Conservation (phyloP, 1,284 basidiomycete genomes). For the Leccinum cinnamomeum region DNA sequence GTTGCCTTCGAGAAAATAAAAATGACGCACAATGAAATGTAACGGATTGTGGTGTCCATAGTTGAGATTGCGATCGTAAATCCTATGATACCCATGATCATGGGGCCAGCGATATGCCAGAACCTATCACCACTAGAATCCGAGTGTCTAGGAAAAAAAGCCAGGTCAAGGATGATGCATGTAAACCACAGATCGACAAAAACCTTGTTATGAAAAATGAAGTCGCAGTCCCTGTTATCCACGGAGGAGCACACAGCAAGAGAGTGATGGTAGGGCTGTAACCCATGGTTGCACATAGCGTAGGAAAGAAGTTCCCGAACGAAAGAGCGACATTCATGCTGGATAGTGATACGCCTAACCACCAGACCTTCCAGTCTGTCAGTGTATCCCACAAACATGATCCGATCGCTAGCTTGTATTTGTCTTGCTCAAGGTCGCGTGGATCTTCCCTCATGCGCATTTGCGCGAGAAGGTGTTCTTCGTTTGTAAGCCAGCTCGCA, state of each 20-base stretch:
- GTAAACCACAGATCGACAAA: slow-evolving; percentile 1
- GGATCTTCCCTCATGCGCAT: slow-evolving; percentile 59
- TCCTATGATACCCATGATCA: slow-evolving; percentile 41
- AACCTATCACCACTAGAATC: slow-evolving; percentile 51
- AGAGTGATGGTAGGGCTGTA: slow-evolving; percentile 43
- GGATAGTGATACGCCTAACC: slow-evolving; percentile 47
- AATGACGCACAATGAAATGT: slow-evolving; percentile 45
- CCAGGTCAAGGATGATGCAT: neutral
- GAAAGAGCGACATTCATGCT: slow-evolving; percentile 49
- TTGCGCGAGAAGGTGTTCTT: slow-evolving; percentile 55
- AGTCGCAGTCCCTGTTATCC: slow-evolving; percentile 52
- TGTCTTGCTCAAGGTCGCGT: slow-evolving; percentile 43
- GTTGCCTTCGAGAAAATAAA: neutral
- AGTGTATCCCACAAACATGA: slow-evolving; percentile 39
- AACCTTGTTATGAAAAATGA: slow-evolving; percentile 40
- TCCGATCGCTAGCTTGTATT: slow-evolving; percentile 28
- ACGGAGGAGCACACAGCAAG: slow-evolving; percentile 58
- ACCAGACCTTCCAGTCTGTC: slow-evolving; percentile 58
- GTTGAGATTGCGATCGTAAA: slow-evolving; percentile 53
- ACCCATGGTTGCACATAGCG: slow-evolving; percentile 53
- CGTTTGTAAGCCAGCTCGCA: slow-evolving; percentile 42
- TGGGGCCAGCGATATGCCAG: slow-evolving; percentile 49
- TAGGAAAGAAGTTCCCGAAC: slow-evolving; percentile 63
- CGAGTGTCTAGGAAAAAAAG: slow-evolving; percentile 43
- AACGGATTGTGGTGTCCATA: slow-evolving; percentile 49